These are phyloP conservation scores for Ogataea sp. DNA, from an alignment of 805 yeast genomes.

Conservation along the genomic window DNA sequence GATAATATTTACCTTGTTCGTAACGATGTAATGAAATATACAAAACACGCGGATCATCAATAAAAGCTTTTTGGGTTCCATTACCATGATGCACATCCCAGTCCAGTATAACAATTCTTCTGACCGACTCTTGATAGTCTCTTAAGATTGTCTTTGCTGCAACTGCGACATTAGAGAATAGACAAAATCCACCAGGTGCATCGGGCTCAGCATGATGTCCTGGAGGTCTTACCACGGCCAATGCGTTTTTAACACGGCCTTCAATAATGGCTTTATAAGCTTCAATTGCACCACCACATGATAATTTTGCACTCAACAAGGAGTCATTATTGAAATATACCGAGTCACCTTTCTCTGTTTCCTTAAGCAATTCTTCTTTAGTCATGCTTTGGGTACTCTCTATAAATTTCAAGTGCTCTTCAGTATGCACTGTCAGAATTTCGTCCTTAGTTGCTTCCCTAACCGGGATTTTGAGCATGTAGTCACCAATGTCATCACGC, in stretches of 20 bases:
- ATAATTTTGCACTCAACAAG: slow-evolving; percentile 73
- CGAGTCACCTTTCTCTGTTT: slow-evolving; percentile 89
- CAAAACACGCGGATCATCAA: slow-evolving; percentile 81
- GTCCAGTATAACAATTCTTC: slow-evolving; percentile 76
- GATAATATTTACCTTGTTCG: slow-evolving; percentile 88
- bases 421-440: slow-evolving; percentile 77
- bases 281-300: slow-evolving; percentile 97
- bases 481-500: slow-evolving; percentile 67
- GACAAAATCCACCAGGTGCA: slow-evolving; percentile 93
- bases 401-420: slow-evolving; percentile 68
- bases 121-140: slow-evolving; percentile 80
- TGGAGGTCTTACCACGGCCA: slow-evolving; percentile 97
- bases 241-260: slow-evolving; percentile 80
- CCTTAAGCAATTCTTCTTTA: slow-evolving; percentile 65
- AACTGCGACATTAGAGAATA: slow-evolving; percentile 93
- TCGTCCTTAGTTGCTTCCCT: slow-evolving; percentile 86
- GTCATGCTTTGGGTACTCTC: slow-evolving; percentile 72
- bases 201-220: slow-evolving; percentile 99
- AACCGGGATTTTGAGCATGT: slow-evolving; percentile 84
- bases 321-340: slow-evolving; percentile 93
- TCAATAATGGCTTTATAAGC: slow-evolving; percentile 94
- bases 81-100: slow-evolving; percentile 99
- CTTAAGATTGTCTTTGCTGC: slow-evolving; percentile 83
- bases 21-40: slow-evolving; percentile 90
- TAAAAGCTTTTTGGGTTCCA: slow-evolving; percentile 93